These are phyloP conservation scores for Acacia acuminata DNA, from an alignment of 306 rosid species.

Conservation along the genomic window DNA sequence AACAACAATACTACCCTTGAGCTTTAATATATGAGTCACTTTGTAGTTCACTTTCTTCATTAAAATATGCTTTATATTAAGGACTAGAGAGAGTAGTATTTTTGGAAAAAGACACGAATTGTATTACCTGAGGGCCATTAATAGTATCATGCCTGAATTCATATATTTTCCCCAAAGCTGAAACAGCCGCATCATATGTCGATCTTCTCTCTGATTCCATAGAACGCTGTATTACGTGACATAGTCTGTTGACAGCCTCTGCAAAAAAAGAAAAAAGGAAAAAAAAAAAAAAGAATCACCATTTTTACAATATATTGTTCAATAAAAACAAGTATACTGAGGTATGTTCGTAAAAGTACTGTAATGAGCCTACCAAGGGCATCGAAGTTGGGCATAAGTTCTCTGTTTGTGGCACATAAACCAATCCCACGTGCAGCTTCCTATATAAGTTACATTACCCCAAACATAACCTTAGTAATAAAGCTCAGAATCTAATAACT, in stretches of 20 bases:
- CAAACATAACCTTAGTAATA: neutral
- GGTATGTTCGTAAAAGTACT: neutral
- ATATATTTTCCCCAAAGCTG: slow-evolving; percentile 39
- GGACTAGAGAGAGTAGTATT: too few species aligned
- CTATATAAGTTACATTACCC: slow-evolving; percentile 8
- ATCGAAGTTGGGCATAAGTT: neutral
- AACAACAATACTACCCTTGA: too few species aligned
- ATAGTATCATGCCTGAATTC: slow-evolving; percentile 24
- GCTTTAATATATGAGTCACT: too few species aligned
- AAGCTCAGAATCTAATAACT: neutral
- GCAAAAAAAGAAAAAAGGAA: slow-evolving; percentile 14
- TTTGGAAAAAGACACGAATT: neutral
- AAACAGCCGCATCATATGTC: slow-evolving; percentile 29
- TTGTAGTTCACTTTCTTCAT: too few species aligned
- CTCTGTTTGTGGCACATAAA: slow-evolving; percentile 26
- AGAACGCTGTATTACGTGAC: neutral
- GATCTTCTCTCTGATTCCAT: neutral
- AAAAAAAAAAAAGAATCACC: too few species aligned
- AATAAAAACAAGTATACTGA: neutral
- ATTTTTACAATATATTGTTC: neutral
- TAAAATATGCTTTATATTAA: too few species aligned
- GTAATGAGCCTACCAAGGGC: slow-evolving; percentile 30
- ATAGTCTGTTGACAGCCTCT: slow-evolving; percentile 12
- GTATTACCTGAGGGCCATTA: slow-evolving; percentile 18
- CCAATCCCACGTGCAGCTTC: slow-evolving; percentile 37